Base-by-base conservation (phyloP, 768 basidiomycete species). In the Pleurotus sapidus region DNA sequence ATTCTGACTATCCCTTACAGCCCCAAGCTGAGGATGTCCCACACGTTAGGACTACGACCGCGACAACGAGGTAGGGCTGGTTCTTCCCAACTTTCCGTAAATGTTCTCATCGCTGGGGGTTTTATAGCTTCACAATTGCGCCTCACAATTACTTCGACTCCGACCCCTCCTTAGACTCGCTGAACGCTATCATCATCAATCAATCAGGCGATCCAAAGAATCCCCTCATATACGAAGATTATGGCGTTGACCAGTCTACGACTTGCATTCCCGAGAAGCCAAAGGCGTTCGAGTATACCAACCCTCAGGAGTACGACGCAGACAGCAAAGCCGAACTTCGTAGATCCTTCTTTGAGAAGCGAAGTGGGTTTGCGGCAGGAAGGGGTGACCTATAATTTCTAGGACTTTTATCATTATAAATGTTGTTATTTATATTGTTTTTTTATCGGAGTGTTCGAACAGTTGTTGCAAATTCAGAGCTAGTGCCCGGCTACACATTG, bases 101-200 rank as follows among this genome's bases (percentile, higher is more conserved):
- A 27, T 46, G 51, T 53, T 6, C 6, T 39, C 11, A 46, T 7
- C 18, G 42, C 37, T 46, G 15, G 49, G 49, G 30, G 55, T n/a
- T 49, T 46, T 17, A 9, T 49, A 84, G 83, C 61, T 83, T 87
- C 65, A 70, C 84, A 56, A 65, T 88, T 11, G 79, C 81, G 0
- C 86, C 84, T 3, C 74, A 85, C 61, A 87, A 88, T 67, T 87
- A 80, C 72, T 84, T 84, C 67, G 84, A 87, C 64, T 72, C 74
- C 49, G 85, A 88, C 63, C 72, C 83, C 56, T 82, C 84, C 9
- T 76, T 86, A 69, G 84, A 86, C 51, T 77, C 77, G 9, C 68
- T 68, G 57, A 84, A 85, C 51, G 78, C 83, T n/a, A 74, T 86
- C 55, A 61, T 84, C 8, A 68, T 84, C 38, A 68, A 71, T 42